Base-by-base conservation (phyloP, 2,329 filamentous ascomycete species). In the Nigrograna mackinnonii region DNA sequence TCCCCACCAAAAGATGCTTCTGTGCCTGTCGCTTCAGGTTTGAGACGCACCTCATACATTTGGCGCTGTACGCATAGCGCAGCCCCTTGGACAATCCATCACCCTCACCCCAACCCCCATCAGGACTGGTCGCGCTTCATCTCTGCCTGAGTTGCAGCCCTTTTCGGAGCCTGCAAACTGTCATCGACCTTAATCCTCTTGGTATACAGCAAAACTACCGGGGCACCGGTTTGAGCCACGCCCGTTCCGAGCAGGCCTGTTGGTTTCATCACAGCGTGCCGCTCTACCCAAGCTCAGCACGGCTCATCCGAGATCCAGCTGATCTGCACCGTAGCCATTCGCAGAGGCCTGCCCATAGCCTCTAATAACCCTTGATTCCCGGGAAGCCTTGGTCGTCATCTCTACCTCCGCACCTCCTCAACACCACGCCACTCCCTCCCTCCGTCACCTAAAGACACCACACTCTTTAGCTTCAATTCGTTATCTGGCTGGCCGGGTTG, bases 401-500 rank as follows among this genome's bases (percentile, higher is more conserved):
- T 59, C 54, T 51, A 62, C 55, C 55, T 59, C 54, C 57, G 47
- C 55, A 54, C 52, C 45, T 52, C 54, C 53, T 46, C 41, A 47
- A 50, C 48, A 54, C 41, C 49, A 58, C 56, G 55, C 48, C 55
- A 49, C 47, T 56, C 43, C 37, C 45, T 51, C 55, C 52, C 35
- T 39, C 42, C 56, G 49, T 59, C 54, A 9, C n/a, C 46, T 53
- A 54, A 55, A 62, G 66, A 64, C 55, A 56, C 57, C 55, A 62
- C 65, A 60, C 55, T 67, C 65, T 58, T 67, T 68, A 59, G 13
- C 60, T 66, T 65, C 56, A 42, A 45, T 68, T 67, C 64, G 58
- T 64, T 34, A 67, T 68, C 64, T 67, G 63, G 65, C 65, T 68
- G 65, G 65, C 65, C 65, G 64, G 64, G 62, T 67, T 62, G 55